Base-by-base conservation (phyloP, 352 stramenopile species). In the Globisporangium iwayamae region DNA sequence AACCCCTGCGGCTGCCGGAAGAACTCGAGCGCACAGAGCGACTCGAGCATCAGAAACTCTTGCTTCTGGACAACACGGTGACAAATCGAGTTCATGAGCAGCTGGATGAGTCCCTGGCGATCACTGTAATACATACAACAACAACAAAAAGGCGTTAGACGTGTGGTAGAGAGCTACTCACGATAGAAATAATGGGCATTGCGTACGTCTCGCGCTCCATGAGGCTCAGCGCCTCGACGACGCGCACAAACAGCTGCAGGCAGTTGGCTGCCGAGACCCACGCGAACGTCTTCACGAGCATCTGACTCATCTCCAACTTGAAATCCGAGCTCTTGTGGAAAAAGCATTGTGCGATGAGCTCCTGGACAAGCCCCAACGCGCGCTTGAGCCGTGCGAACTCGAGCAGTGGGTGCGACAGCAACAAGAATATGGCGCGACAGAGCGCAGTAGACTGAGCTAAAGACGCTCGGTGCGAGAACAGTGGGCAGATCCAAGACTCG, bases 401-500 rank as follows among this genome's bases (percentile, higher is more conserved):
- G 41, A 83, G 84, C 34, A 95, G 52, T 25, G 83, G 79, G 38
- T 93, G 84, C 1, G 77, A 69, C 18, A 93, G 71, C 30, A 93
- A n/a, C 53, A 93, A 75, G 63, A 84, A 90, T 5, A 83, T 64
- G 11, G 76, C 81, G 0, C 83, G 81, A 34, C 80, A 91, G 51
- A 93, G 67, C 4, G 61, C 67, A 0, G 68, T 79, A 22, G 67
- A 68, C 45, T 93, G 84, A 2, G 68, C 67, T 11, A 94, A 61
- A 11, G 85, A 80, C 2, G 84, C 71, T 43, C 78, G 77, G 16
- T 67, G 67, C 0, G 71, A 74, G 34, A 91, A 56, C 7, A 87
- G 67, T 16, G 83, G 81, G 25, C 83, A 63, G 14, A 78, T 57
- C 86, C 83, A 93, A 13, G 74, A 68, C 25, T 86, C 71, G 3